Conservation (phyloP, 164 flowering plant species). For the Piper longum region DNA sequence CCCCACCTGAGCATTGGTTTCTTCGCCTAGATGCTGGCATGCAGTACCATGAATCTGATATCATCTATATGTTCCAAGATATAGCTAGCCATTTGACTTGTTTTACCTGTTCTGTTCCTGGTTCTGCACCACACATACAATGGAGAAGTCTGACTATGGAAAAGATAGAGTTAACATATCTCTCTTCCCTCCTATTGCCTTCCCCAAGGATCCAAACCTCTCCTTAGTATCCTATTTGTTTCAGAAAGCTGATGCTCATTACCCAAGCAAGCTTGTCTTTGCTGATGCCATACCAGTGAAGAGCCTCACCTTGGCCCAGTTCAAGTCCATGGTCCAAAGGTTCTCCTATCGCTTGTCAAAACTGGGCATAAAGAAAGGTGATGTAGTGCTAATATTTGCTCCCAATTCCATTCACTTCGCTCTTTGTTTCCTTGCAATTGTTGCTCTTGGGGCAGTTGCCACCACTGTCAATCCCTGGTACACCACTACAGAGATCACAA, state of each 20-base stretch:
- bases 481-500: constrained; percentile 42
- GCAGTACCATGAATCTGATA: no score
- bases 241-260: constrained; percentile 34
- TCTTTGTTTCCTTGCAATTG: constrained; percentile 42
- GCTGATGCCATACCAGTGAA: constrained; percentile 41
- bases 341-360: not conserved
- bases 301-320: constrained; percentile 29
- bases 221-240: constrained; percentile 58
- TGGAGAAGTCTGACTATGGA: constrained; percentile 44
- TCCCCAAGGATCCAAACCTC: constrained; percentile 41
- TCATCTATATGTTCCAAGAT: no score
- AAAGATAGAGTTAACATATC: constrained; percentile 48
- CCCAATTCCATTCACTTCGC: constrained; percentile 68
- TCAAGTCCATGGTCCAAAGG: constrained; percentile 31
- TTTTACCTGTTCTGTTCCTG: not conserved
- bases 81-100: not conserved
- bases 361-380: constrained; percentile 49
- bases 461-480: constrained; percentile 66
- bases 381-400: constrained; percentile 57
- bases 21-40: no score
- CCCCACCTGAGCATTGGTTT: no score
- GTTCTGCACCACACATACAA: constrained; percentile 1
- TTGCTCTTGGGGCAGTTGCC: constrained; percentile 19
- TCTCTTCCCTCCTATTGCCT: constrained; percentile 36
- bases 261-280: constrained; percentile 41